Evolutionary conservation across 169 alveolate species (phyloP), one percentile per base, ranked within the genome.

Genomic region (Cryptosporidium tyzzeri): DNA sequence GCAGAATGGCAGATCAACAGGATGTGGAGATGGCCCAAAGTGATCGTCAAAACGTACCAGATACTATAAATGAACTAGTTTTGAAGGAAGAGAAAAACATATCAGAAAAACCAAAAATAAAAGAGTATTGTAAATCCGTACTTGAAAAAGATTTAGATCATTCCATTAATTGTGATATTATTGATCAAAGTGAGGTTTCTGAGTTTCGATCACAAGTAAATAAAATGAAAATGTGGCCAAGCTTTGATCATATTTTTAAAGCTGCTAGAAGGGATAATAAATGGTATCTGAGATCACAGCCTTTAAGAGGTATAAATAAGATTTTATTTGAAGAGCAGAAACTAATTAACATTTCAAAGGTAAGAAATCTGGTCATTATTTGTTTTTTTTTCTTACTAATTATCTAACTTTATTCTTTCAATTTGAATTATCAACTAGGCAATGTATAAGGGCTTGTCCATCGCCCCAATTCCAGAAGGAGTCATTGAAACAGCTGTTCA

Each of bases 241-340:
- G 45, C 26, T 80, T 44, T 65, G 89, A 80, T 65, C 89, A 80
- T 48, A 80, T 80, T 3, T 80, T 80, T 41, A 80, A 29, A 48
- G 89, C 75, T 31, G 89, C 89, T n/a, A 80, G 89, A 48, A 59
- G 65, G 39, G 89, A 80, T 10, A 48, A 65, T 44, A 80, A 80
- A 8, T 80, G 89, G 89, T 80, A 37, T 48, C 50, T 80, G 35
- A 80, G 67, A 29, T 65, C 73, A 6, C 45, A 48, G 29, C 75
- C 89, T 45, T 26, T 59, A 6, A 65, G 35, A 41, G 80, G 75
- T 10, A 33, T 65, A 9, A 62, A 62, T 10, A 59, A 45, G 31
- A 80, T 65, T 37, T 44, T 80, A 18, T 37, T 62, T 29, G 59
- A 59, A 26, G 75, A 80, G 35, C 89, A 73, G 55, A 73, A 44